These are phyloP conservation scores for Aspergillus novofumigatus DNA, from an alignment of 2,329 filamentous ascomycete species.

Conservation along the genomic window DNA sequence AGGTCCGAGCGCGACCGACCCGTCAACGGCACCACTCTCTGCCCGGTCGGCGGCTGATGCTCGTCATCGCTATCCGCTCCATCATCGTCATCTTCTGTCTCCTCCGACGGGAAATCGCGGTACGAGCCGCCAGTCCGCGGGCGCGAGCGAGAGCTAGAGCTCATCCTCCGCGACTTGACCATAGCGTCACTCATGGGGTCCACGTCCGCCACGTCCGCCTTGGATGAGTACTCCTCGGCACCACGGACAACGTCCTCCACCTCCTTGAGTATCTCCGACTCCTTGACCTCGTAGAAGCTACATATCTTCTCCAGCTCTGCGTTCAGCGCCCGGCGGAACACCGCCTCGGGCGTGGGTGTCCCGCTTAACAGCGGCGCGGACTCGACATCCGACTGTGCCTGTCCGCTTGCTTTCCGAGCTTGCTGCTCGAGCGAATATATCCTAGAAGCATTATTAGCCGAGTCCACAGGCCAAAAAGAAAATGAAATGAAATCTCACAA, in stretches of 20 bases:
- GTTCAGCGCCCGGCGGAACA: slow-evolving; percentile 78
- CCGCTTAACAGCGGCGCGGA: slow-evolving; percentile 73
- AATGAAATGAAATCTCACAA: no score
- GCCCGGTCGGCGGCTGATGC: slow-evolving; percentile 41
- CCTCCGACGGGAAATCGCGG: slow-evolving; percentile 45
- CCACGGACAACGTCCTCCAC: slow-evolving; percentile 73
- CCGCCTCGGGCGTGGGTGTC: slow-evolving; percentile 66
- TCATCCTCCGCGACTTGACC: slow-evolving; percentile 39
- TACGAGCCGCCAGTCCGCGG: slow-evolving; percentile 50
- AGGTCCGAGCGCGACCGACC: slow-evolving; percentile 27
- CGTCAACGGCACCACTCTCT: slow-evolving; percentile 24
- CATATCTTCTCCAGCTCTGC: slow-evolving; percentile 91
- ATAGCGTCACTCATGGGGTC: slow-evolving; percentile 40
- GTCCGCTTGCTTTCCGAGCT: slow-evolving; percentile 56
- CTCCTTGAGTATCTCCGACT: slow-evolving; percentile 80
- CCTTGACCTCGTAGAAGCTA: slow-evolving; percentile 85
- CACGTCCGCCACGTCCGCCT: slow-evolving; percentile 44
- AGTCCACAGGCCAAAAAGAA: no score
- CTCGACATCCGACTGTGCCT: slow-evolving; percentile 66
- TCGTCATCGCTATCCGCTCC: slow-evolving; percentile 43
- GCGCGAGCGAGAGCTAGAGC: slow-evolving; percentile 39
- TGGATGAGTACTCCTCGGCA: slow-evolving; percentile 63
- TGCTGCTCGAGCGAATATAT: slow-evolving; percentile 95
- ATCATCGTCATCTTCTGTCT: slow-evolving; percentile 43
- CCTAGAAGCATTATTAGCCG: slow-evolving; percentile 45